These are phyloP conservation scores for Pythium dissimile DNA, from an alignment of 352 stramenopile species.

Conservation along the genomic window DNA sequence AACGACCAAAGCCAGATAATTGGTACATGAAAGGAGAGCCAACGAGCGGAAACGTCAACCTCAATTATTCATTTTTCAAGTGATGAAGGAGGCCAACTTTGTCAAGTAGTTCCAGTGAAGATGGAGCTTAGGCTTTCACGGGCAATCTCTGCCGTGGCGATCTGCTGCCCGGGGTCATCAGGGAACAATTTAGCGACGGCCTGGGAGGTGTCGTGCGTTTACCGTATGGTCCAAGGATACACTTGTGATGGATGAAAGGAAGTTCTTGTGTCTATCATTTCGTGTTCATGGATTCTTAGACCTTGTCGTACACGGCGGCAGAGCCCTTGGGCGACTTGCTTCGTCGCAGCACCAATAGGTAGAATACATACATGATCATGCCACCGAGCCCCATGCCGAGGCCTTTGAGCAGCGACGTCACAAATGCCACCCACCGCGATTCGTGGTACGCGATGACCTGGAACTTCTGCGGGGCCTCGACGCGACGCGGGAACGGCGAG, in stretches of 20 bases:
- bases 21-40: neutral
- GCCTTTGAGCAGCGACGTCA: conserved; percentile 71
- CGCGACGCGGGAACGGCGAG: conserved; percentile 52
- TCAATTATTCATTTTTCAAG: too few relatives aligned
- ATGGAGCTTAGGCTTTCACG: too few relatives aligned
- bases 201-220: too few relatives aligned
- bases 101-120: too few relatives aligned
- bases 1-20: conserved; percentile 22
- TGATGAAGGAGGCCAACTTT: too few relatives aligned
- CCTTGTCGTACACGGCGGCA: conserved; percentile 67
- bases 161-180: too few relatives aligned
- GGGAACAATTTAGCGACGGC: too few relatives aligned
- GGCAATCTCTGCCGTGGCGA: too few relatives aligned
- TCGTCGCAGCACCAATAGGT: conserved; percentile 63
- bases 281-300: conserved; percentile 35
- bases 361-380: conserved; percentile 83
- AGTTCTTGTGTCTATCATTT: too few relatives aligned
- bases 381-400: conserved; percentile 68
- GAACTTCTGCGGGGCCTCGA: conserved; percentile 68
- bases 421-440: conserved; percentile 76
- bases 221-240: too few relatives aligned
- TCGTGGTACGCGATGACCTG: conserved; percentile 80
- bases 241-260: neutral
- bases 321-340: conserved; percentile 38
- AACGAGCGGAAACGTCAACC: neutral